These are phyloP conservation scores for Apiotrichum brassicae DNA, from an alignment of 1,284 basidiomycete species.

Conservation along the genomic window DNA sequence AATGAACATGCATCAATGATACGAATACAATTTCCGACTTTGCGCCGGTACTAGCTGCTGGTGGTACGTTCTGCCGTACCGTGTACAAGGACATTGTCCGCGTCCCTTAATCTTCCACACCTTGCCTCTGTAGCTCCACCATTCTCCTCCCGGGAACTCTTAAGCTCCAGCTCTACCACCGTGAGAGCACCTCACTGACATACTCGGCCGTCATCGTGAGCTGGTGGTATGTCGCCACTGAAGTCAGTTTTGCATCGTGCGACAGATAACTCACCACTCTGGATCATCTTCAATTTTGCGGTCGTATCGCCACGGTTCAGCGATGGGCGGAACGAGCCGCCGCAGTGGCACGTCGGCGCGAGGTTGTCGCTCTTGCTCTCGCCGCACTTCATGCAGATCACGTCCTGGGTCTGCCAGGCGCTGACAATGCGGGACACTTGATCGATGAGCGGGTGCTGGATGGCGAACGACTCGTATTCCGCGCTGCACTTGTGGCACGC, in stretches of 20 bases:
- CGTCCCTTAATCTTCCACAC: no score
- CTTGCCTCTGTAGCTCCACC: no score
- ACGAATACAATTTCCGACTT: not conserved
- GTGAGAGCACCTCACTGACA: constrained; percentile 29
- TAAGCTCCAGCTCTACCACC: constrained; percentile 31
- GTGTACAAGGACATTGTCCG: no score
- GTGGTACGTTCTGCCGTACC: no score
- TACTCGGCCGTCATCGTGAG: constrained; percentile 42
- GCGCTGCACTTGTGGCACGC: constrained; percentile 60
- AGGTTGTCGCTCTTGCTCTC: constrained; percentile 83
- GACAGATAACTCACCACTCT: constrained; percentile 48
- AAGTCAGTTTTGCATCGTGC: not conserved
- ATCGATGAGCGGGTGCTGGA: constrained; percentile 81
- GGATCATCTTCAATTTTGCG: constrained; percentile 66
- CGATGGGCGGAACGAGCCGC: constrained; percentile 70
- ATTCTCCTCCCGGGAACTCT: no score
- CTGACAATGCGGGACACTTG: constrained; percentile 66
- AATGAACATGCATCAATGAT: constrained; percentile 11
- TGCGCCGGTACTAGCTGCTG: no score
- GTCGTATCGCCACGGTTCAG: constrained; percentile 63
- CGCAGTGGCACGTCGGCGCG: constrained; percentile 78
- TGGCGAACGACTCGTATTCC: constrained; percentile 76
- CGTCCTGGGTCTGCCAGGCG: constrained; percentile 80
- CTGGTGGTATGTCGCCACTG: constrained; percentile 44
- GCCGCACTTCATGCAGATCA: constrained; percentile 72